Base-by-base conservation (phyloP, 305 asterid genomes). In the Coffea humblotiana region DNA sequence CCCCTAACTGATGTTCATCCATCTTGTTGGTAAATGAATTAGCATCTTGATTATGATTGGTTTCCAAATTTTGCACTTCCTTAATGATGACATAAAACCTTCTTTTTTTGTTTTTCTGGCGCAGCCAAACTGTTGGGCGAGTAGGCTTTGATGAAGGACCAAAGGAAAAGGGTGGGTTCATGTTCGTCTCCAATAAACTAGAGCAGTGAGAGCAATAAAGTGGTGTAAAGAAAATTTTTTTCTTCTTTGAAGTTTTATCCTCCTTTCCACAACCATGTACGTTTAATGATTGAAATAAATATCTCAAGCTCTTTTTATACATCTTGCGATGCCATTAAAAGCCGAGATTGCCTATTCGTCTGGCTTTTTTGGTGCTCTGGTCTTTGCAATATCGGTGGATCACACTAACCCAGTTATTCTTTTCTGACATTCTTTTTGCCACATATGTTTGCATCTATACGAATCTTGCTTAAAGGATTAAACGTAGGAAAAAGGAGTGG, bases 101-200 rank as follows among this genome's bases (percentile, higher is more conserved):
- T 13, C 15, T 49, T 27, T 14, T 32, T 32, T 35, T 54, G 25
- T 49, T 51, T 35, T 65, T 29, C 2, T 32, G n/a, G 1, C 52
- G 75, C 80, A 77, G 80, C 75, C 37, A 67, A 68, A 6, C 25
- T 77, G 7, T 45, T 35, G 0, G 69, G 65, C 5, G 51, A 71
- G 69, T 12, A 7, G 15, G 32, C 70, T 77, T 52, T 80, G 79
- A 80, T 25, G 76, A 37, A 45, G 58, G 67, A 72, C 77, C 71
- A 48, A 48, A 67, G 47, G 43, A 65, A 32, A 65, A 27, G 51
- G 19, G 21, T 2, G n/a, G 78, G 18, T 27, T 68, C 66, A 51
- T 29, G 23, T 56, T 32, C 51, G 52, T 66, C 51, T 19, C 74
- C 2, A 48, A 12, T 29, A 29, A 65, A 47, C 15, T 51, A 76